Base-by-base conservation (phyloP, 2,329 filamentous ascomycete genomes). In the Aspergillus pseudoglaucus region DNA sequence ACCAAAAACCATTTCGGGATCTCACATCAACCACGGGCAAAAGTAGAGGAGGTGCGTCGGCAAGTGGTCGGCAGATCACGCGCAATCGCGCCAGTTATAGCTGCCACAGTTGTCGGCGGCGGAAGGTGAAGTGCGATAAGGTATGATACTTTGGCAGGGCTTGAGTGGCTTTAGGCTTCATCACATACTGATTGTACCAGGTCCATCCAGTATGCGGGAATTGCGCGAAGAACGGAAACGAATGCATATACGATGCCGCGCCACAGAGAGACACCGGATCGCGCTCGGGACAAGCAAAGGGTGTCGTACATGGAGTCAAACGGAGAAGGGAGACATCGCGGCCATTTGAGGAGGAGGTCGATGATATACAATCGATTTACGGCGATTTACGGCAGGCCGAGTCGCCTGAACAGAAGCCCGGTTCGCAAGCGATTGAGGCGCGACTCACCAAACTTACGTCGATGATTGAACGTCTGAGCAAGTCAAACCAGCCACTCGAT, bases 101-200 rank as follows among this genome's bases (percentile, higher is more conserved):
- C 53, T 75, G 73, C 50, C 66, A 73, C 54, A 70, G 64, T 1
- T 75, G 72, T 58, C 67, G 72, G 42, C 59, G 68, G 48, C 65
- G 72, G 25, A 75, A 75, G 53, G 70, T 75, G 43, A 75, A 74
- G 64, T 75, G 72, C 51, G 66, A 72, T 56, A 73, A 73, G 59
- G 62, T 65, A n/a, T n/a, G n/a, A n/a, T n/a, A n/a, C n/a, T n/a
- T n/a, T n/a, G n/a, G n/a, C n/a, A n/a, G n/a, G n/a, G n/a, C n/a
- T n/a, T n/a, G n/a, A n/a, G n/a, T n/a, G n/a, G n/a, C n/a, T n/a
- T n/a, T n/a, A n/a, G n/a, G n/a, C n/a, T n/a, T n/a, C n/a, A n/a
- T n/a, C n/a, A n/a, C 9, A 15, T 48, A 9, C 37, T 50, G 44
- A 52, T 37, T 39, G 10, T 17, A 40, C 1, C 45, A 72, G 69